Base-by-base conservation (phyloP, 495 filamentous ascomycete genomes). In the Aspergillus homomorphus region DNA sequence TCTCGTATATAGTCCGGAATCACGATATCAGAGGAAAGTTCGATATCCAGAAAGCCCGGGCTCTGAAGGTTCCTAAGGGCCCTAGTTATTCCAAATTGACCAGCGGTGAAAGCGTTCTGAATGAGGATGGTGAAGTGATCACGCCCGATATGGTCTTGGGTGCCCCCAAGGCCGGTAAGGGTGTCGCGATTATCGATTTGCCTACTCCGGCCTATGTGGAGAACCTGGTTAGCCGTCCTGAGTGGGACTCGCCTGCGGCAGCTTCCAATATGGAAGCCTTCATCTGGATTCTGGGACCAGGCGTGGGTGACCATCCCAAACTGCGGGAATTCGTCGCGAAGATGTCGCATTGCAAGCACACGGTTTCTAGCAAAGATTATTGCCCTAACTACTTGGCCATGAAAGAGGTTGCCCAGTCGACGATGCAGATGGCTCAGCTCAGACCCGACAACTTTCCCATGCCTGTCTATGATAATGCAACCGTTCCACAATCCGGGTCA, bases 1-100 rank as follows among this genome's bases (percentile, higher is more conserved):
- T 96, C 51, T 96, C 86, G 46, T 99, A 98, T 68, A 85, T 99
- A 63, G 77, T 96, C 54, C 87, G 87, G 49, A 84, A 77, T 28
- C 85, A 92, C 57, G 77, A 83, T 45, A 77, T 87, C 38, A 82
- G 93, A 23, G 94, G 94, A 15, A 92, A 87, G 65, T 97, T 99
- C 66, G 75, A 87, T 22, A 67, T 80, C 4, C 57, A 77, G n/a
- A 82, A 75, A 58, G 95, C 92, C 0, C 70, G 61, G 51, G 70
- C 69, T 42, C 68, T 89, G 14, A 85, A 85, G 3, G 80, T 97
- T 0, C 62, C 62, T 18, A 74, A 67, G 30, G 79, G 75, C 0
- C 72, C 67, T 3, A 69, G 82, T n/a, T 94, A 65, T 61, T 79
- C 87, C 1, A 67, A 66, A 26, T 78, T 82, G 15, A 63, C 79